These are phyloP conservation scores for Puccinia triticina DNA, from an alignment of 1,284 basidiomycete genomes.

Conservation along the genomic window DNA sequence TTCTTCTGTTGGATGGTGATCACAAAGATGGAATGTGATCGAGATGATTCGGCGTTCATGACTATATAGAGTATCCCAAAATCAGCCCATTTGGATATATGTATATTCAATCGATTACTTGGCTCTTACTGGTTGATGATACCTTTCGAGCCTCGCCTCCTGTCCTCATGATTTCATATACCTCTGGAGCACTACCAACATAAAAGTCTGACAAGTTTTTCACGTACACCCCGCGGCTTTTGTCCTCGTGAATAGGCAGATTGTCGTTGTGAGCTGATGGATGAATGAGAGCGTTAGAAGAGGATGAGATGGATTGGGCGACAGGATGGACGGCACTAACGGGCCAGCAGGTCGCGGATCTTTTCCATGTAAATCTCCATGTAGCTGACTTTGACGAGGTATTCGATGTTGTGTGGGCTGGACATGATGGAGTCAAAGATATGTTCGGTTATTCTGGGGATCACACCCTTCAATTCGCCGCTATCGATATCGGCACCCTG, in stretches of 20 bases:
- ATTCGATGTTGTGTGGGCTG: slow-evolving; percentile 92
- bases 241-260: slow-evolving; percentile 97
- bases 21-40: slow-evolving; percentile 98
- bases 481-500: slow-evolving; percentile 97
- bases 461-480: slow-evolving; percentile 87
- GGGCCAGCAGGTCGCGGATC: slow-evolving; percentile 91
- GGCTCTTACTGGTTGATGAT: slow-evolving; percentile 82
- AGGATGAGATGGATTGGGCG: not conserved
- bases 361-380: slow-evolving; percentile 99
- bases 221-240: slow-evolving; percentile 94
- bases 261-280: slow-evolving; percentile 94
- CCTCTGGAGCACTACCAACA: slow-evolving; percentile 91
- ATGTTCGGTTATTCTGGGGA: slow-evolving; percentile 97
- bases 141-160: slow-evolving; percentile 88
- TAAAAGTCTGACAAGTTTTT: slow-evolving; percentile 98
- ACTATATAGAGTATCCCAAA: slow-evolving; percentile 67
- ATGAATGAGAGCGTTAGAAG: slow-evolving; percentile 23
- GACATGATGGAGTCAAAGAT: slow-evolving; percentile 97
- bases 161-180: slow-evolving; percentile 98
- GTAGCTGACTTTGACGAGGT: slow-evolving; percentile 98
- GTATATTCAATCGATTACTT: not conserved
- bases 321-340: slow-evolving; percentile 65
- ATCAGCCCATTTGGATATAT: not conserved
- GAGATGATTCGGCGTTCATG: slow-evolving; percentile 99
- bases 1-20: slow-evolving; percentile 97